Evolutionary conservation across 2,329 filamentous ascomycete genomes (phyloP), one percentile per base, ranked within the genome.

Genomic region (Cladosporium sp.): DNA sequence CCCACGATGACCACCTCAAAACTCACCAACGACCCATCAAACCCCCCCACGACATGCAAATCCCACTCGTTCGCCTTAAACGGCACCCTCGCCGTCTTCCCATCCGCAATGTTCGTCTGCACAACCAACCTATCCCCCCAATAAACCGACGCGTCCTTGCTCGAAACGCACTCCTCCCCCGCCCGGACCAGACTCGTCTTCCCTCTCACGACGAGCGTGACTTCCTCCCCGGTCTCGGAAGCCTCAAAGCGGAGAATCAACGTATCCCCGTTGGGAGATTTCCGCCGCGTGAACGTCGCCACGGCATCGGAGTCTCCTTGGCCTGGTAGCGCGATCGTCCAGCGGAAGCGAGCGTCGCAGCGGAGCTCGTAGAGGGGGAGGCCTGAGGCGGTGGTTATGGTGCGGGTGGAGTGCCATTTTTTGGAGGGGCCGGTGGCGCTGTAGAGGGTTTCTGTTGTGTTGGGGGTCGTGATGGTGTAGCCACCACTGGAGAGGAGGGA

Each of bases 41-140:
- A 18, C 3, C 36, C 45, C 39, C 41, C 17, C 13, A 24, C 45
- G 32, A 48, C 45, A 9, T 24, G 13, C 12, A 48, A 24, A n/a
- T 48, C 37, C 45, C 45, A 48, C 13, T 48, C 45, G 22, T 48
- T 48, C 15, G 18, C 18, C 27, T 34, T 48, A 18, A 48, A 48
- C n/a, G 45, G 45, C 11, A 48, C 37, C 8, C 45, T 37, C 12
- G 45, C 12, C 8, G 17, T 48, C 18, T 41, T 22, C 8, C 45
- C 17, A 5, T 48, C 32, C 9, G 41, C 17, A 37, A 48, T 48
- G 37, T 34, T 40, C 24, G 45, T 48, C 37, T 41, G 45, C 9
- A 48, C 20, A 3, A 48, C 24, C 19, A 41, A 13, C 2, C 13
- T 22, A 17, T 34, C 37, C 3, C 24, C 45, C 9, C 17, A 7